These are phyloP conservation scores for Lentinula detonsa DNA, from an alignment of 768 basidiomycete genomes.

Conservation along the genomic window DNA sequence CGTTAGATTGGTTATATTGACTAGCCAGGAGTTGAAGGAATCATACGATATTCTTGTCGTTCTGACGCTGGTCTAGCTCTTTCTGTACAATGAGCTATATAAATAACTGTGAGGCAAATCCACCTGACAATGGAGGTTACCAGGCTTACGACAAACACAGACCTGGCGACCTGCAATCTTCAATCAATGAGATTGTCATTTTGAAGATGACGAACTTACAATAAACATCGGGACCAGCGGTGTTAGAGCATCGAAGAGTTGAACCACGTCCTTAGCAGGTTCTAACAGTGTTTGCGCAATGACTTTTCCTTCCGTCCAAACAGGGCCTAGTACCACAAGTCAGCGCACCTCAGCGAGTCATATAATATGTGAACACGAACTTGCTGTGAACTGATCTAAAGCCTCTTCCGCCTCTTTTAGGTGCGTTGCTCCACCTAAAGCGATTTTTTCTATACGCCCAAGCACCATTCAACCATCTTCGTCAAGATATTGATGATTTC, in stretches of 20 bases:
- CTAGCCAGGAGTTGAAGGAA: not conserved
- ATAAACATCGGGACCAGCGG: conserved; percentile 4
- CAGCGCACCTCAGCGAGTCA: not conserved
- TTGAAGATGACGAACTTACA: not conserved
- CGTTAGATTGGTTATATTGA: not conserved
- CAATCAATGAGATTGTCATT: not conserved
- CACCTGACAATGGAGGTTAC: not conserved
- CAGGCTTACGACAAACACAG: conserved; percentile 3
- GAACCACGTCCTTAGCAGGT: conserved; percentile 6
- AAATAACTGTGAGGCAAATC: not conserved
- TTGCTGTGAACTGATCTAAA: not conserved
- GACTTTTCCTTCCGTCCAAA: conserved; percentile 5
- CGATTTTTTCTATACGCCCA: not conserved
- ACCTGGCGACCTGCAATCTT: not conserved
- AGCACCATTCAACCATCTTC: not conserved
- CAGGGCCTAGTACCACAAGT: not conserved
- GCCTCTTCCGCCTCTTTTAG: not conserved
- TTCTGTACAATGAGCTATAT: conserved; percentile 3
- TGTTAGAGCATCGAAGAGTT: not conserved
- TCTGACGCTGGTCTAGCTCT: conserved; percentile 5
- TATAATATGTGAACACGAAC: not conserved
- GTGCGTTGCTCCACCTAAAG: not conserved
- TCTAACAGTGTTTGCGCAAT: conserved; percentile 1
- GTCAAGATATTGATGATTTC: not conserved
- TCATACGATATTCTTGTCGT: conserved; percentile 8